Evolutionary conservation across 163 green algal genomes (phyloP).

Genomic region (Prototheca wickerhamii): DNA sequence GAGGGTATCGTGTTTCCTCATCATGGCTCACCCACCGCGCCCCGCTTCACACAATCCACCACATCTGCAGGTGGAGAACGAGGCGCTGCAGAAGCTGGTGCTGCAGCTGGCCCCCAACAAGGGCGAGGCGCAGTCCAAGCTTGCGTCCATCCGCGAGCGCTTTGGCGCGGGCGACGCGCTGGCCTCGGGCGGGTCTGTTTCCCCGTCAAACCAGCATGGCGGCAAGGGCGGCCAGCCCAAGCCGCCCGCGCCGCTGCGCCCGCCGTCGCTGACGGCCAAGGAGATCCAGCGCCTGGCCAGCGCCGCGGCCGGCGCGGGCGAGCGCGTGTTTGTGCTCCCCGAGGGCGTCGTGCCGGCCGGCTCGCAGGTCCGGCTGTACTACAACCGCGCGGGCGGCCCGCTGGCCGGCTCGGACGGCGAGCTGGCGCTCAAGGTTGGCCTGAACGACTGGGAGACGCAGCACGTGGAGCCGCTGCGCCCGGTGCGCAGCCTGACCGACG

Average conservation of each 20-base stretch:
- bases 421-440: constrained; percentile 23
- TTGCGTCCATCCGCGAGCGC: constrained; percentile 20
- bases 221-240: no score
- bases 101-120: constrained; percentile 39
- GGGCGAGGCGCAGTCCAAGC: constrained; percentile 20
- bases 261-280: neutral
- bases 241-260: neutral
- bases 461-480: neutral
- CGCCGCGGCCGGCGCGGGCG: neutral
- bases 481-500: neutral
- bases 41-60: neutral
- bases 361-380: constrained; percentile 16
- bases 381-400: constrained; percentile 22
- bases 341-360: constrained; percentile 21
- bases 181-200: no score
- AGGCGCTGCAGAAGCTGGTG: constrained; percentile 40
- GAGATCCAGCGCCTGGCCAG: constrained; percentile 15
- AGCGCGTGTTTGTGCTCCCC: constrained; percentile 18
- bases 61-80: constrained; percentile 38
- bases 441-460: constrained; percentile 10
- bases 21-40: neutral
- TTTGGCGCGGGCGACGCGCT: constrained; percentile 2
- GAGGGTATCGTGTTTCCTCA: neutral
- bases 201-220: no score
- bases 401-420: constrained; percentile 10